Base-by-base conservation (phyloP, 805 yeast genomes). In the Spathaspora arborariae region DNA sequence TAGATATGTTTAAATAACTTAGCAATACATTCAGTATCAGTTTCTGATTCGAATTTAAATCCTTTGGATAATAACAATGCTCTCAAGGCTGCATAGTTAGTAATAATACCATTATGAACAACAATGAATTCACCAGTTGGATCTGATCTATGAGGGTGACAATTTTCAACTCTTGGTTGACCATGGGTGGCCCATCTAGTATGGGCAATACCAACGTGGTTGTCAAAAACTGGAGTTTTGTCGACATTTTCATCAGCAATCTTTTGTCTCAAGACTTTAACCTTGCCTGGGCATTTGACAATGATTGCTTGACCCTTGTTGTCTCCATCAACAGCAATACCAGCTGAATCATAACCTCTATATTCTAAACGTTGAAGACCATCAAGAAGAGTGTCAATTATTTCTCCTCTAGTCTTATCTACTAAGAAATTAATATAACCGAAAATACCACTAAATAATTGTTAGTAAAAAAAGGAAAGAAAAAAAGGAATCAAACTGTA, bases 181-280 rank as follows among this genome's bases (percentile, higher is more conserved):
- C 99, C 99, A 68, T 94, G 99, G 34, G 99, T 94, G 44, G 99
- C 99, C 99, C 99, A 94, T 76, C 99, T 87, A 11, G 99, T 94
- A 71, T 94, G 99, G 20, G 99, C 98, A 65, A 94, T 94, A 63
- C 96, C 99, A 50, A 84, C 90, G 64, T 94, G 99, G 65, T 85
- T 81, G 57, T 80, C 84, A 62, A 88, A 90, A 18, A 80, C 75
- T 50, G 79, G 82, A 22, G 76, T 67, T 56, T 84, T 76, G 58
- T 85, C 80, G 48, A 83, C 77, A 40, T 79, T 65, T 19, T 65
- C 60, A 43, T 52, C 57, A 26, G 69, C 73, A 55, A 88, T 81
- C 68, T 84, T 83, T 51, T 81, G 76, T 64, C 78, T 84, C 64
- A 94, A 82, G 48, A 82, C 84, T 54, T 79, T 80, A 56, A 94